A percentile compares a stretch with the other conserved stretches of the same genome.
Conservation (phyloP, 2,329 filamentous ascomycete species). For the Aspergillus quadrilineatus region DNA sequence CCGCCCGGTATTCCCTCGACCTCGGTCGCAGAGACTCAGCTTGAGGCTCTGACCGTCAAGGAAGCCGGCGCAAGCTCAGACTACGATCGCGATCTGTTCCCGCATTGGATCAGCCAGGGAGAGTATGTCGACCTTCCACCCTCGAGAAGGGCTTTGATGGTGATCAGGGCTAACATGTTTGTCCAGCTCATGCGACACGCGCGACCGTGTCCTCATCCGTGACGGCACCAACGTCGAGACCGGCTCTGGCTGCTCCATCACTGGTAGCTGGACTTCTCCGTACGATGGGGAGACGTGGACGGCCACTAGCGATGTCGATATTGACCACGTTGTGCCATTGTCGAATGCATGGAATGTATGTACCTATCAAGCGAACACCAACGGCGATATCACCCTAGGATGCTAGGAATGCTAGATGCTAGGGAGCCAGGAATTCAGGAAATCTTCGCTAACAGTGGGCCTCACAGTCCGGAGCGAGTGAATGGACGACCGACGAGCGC, state of each 20-base stretch:
- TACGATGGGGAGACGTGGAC: conserved; percentile 75
- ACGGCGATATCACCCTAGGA: too few relatives aligned
- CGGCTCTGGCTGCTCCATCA: conserved; percentile 61
- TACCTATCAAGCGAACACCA: neutral
- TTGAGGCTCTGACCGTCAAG: conserved; percentile 60
- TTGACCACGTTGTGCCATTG: conserved; percentile 80
- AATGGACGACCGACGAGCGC: conserved; percentile 68
- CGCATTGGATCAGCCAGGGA: conserved; percentile 62
- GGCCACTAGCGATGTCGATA: conserved; percentile 68
- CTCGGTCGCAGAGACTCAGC: conserved; percentile 56
- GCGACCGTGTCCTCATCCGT: conserved; percentile 70
- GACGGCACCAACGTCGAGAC: conserved; percentile 66
- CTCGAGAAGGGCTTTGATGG: neutral
- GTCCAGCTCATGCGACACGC: conserved; percentile 67
- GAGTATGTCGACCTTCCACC: conserved; percentile 39
- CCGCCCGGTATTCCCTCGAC: conserved; percentile 64
- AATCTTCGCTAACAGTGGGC: neutral
- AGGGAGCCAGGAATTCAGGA: too few relatives aligned
- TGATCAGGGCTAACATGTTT: neutral
- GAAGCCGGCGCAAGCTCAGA: conserved; percentile 54
- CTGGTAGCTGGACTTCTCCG: conserved; percentile 69
- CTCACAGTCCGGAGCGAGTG: conserved; percentile 59
- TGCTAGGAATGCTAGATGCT: conserved; percentile 55
- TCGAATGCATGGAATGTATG: conserved; percentile 74
- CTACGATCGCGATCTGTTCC: conserved; percentile 69